These are phyloP conservation scores for Vachellia pachyceras DNA, from an alignment of 306 rosid genomes.

Conservation along the genomic window DNA sequence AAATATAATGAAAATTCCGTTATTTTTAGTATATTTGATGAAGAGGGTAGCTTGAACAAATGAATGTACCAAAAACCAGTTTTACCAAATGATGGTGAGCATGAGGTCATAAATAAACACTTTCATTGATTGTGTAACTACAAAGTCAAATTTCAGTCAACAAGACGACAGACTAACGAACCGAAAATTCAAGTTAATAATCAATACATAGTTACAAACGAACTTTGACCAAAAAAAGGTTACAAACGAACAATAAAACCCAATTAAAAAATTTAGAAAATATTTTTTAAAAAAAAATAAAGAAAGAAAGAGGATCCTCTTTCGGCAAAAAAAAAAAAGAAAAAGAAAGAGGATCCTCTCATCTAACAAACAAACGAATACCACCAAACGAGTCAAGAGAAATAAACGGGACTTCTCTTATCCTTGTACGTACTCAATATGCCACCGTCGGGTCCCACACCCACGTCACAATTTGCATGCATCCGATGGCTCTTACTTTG, in stretches of 20 bases:
- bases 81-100: no score
- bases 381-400: conserved; percentile 46
- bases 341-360: no score
- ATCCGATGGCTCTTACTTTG: conserved; percentile 63
- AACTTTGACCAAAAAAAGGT: no score
- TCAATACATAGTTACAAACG: not conserved
- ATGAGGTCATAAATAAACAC: not conserved
- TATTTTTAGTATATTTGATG: no score
- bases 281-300: not conserved
- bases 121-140: not conserved
- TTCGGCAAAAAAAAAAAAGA: no score
- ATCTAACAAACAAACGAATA: not conserved
- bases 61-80: no score
- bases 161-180: not conserved
- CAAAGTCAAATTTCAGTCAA: not conserved
- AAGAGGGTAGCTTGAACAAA: no score
- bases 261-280: not conserved
- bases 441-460: conserved; percentile 70
- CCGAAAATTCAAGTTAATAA: not conserved
- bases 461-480: conserved; percentile 73
- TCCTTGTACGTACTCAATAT: conserved; percentile 53
- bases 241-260: not conserved
- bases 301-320: not conserved
- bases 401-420: conserved; percentile 74
- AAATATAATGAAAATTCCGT: no score